phyloP scores from a whole-genome alignment of 192 early-diverging fungal genomes.

The Podila clonocystis region DNA sequence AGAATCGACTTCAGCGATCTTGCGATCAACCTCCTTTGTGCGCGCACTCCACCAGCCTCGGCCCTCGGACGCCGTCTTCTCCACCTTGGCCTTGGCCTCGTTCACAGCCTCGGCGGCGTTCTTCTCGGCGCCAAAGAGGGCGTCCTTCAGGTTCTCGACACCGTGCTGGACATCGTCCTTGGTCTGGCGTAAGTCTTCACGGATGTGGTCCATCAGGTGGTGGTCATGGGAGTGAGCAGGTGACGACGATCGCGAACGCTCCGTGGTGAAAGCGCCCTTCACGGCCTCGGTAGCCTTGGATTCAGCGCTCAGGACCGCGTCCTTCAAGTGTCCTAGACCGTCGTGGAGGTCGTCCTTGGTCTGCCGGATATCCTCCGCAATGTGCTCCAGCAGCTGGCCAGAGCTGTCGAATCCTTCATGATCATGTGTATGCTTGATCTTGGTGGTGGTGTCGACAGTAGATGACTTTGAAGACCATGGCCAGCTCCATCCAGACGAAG shows the following conservation, averaged over 20 bases:
- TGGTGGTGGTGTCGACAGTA: neutral
- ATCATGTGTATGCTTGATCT: conserved; percentile 1
- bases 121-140: conserved; percentile 28
- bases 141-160: conserved; percentile 14
- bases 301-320: neutral
- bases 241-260: conserved; percentile 7
- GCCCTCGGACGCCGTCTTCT: conserved; percentile 7
- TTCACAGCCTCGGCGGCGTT: neutral
- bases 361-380: conserved; percentile 5
- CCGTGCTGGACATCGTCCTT: conserved; percentile 26
- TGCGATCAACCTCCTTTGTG: conserved; percentile 10
- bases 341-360: conserved; percentile 7
- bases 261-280: neutral
- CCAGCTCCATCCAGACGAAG: conserved; percentile 23
- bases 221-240: conserved; percentile 4
- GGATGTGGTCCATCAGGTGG: conserved; percentile 35
- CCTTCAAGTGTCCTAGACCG: conserved; percentile 1
- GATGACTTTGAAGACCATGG: conserved; percentile 15
- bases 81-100: conserved; percentile 3
- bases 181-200: conserved; percentile 25
- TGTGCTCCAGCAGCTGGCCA: conserved; percentile 5
- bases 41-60: conserved; percentile 21
- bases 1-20: neutral
- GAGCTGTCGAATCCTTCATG: conserved; percentile 1
- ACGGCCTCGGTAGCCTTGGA: conserved; percentile 1